A percentile compares a stretch with the other conserved stretches of the same genome.
These are phyloP conservation scores for Nicotiana paniculata DNA, from an alignment of 257 asterid genomes.

Conservation along the genomic window DNA sequence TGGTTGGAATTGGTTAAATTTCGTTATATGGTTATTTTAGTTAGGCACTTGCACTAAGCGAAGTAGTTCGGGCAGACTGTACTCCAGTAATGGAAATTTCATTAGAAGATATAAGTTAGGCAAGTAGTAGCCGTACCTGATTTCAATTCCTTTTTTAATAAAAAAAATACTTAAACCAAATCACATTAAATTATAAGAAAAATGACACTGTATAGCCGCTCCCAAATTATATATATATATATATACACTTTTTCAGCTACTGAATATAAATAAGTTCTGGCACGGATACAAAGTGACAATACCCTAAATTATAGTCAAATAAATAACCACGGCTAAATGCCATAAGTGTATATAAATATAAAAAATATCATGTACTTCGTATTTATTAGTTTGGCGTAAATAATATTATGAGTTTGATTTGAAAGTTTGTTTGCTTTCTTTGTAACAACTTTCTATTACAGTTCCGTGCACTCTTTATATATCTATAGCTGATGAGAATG, in stretches of 20 bases:
- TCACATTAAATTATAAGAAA: neutral
- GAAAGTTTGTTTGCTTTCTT: neutral
- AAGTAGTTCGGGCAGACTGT: slow-evolving; percentile 13
- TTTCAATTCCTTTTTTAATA: neutral
- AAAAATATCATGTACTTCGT: neutral
- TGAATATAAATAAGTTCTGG: too few relatives aligned
- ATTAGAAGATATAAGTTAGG: neutral
- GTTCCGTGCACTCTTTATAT: slow-evolving; percentile 3
- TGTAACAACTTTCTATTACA: neutral
- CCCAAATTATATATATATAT: too few relatives aligned
- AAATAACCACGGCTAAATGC: too few relatives aligned
- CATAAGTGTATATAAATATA: neutral
- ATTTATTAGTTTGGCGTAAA: neutral
- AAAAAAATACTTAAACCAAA: neutral
- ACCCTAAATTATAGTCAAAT: neutral
- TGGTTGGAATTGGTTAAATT: slow-evolving; percentile 18
- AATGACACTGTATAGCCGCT: too few relatives aligned
- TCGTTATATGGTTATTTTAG: neutral
- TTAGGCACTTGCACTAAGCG: neutral
- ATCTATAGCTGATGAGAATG: neutral
- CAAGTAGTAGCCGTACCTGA: neutral
- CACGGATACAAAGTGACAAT: too few relatives aligned
- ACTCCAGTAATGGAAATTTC: neutral
- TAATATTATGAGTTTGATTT: too few relatives aligned
- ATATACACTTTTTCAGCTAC: too few relatives aligned